Base-by-base conservation (phyloP, 2,329 filamentous ascomycete genomes). In the Colletotrichum sp. region DNA sequence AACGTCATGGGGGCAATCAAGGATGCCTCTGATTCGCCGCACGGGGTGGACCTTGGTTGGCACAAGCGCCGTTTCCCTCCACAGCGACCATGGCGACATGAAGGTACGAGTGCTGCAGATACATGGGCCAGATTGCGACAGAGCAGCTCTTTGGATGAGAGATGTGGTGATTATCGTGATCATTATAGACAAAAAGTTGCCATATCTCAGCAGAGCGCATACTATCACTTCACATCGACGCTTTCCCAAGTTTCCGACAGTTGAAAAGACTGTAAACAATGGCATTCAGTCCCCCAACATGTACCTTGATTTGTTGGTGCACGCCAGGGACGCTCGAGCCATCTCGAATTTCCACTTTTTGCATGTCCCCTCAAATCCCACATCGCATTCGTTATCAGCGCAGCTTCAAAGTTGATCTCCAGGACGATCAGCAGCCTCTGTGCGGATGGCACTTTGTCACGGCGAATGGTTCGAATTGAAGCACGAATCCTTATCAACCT, bases 1-100 rank as follows among this genome's bases (percentile, higher is more conserved):
- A 74, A 78, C 77, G 77, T 78, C 77, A 78, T 78, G 77, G 69
- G 76, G 66, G 52, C 76, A 66, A 57, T n/a, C 32, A 75, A 48
- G 43, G 57, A 15, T 28, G n/a, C 34, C 48, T 64, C 26, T 77
- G 77, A 78, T 78, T 78, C 71, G 77, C 8, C 28, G 61, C 55
- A 70, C 69, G 43, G 48, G 61, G 66, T 75, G 74, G 65, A 61
- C 57, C 65, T 68, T 76, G 58, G 48, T 38, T 66, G 63, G 69
- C 34, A 76, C 70, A 76, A 76, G 74, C 74, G 74, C 74, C 64
- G 71, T 74, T 69, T 73, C 74, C 48, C 64, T 69, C 58, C 64
- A 24, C 73, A 73, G 64, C 63, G 74, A 28, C 64, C 74, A 76
- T 76, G 70, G 70, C 74, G 74, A 74, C 71, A 74, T 30, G 36